Evolutionary conservation across 139 green algal species (phyloP).

Genomic region (Chlorella sp.): DNA sequence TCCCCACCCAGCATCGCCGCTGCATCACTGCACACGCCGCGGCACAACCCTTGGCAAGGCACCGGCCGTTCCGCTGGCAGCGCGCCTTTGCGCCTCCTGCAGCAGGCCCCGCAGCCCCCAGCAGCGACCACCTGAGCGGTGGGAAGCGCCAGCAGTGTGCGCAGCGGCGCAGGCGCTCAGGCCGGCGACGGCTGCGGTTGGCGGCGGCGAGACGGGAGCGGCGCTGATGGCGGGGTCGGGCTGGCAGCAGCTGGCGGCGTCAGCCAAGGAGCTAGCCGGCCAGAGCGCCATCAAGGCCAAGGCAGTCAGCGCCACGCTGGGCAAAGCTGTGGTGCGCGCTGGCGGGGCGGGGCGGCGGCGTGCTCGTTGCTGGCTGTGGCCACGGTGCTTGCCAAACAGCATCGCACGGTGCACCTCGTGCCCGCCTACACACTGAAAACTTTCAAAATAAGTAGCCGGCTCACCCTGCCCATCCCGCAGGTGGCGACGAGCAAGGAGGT

Average conservation of each 20-base stretch:
- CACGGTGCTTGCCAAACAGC: background rate
- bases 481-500: background rate
- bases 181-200: no score
- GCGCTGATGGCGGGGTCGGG: constrained; percentile 5
- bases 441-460: background rate
- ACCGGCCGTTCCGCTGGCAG: no score
- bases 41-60: no score
- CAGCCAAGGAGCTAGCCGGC: constrained; percentile 23
- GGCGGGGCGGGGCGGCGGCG: background rate
- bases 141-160: no score
- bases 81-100: no score
- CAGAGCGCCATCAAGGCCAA: background rate
- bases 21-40: no score
- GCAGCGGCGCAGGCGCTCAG: background rate
- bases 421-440: background rate
- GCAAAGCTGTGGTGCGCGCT: constrained; percentile 24
- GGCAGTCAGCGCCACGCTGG: background rate
- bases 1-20: no score
- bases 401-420: background rate
- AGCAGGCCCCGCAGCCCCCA: no score
- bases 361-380: background rate
- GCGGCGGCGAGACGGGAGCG: no score
- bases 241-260: constrained; percentile 16
- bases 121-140: no score
- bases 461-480: background rate